A percentile compares a stretch with the other conserved stretches of the same genome.
Conservation (phyloP, 2,329 filamentous ascomycete genomes). For the Ploettnerulaceae sp. region DNA sequence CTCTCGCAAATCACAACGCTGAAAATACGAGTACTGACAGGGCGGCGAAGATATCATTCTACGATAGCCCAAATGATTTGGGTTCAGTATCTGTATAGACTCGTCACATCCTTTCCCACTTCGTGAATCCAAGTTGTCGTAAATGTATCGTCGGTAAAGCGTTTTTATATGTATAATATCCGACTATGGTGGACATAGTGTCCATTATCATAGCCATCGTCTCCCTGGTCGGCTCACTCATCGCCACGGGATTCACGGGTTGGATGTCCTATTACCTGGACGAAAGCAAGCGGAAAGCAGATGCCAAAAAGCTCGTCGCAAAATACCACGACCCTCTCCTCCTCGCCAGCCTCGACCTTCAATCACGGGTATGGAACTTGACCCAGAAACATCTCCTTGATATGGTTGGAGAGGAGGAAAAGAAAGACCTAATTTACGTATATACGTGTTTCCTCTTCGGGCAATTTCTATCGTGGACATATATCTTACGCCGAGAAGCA, state of each 20-base stretch:
- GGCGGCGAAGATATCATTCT: no score
- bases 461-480: constrained; percentile 29
- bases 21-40: no score
- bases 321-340: constrained; percentile 29
- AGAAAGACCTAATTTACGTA: constrained; percentile 22
- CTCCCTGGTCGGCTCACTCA: constrained; percentile 27
- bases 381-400: constrained; percentile 18
- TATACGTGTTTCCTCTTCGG: constrained; percentile 28
- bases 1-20: no score
- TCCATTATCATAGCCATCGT: constrained; percentile 28
- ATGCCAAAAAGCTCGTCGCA: constrained; percentile 24
- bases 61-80: no score
- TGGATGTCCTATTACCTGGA: constrained; percentile 30
- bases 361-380: constrained; percentile 25
- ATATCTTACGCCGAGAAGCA: constrained; percentile 26
- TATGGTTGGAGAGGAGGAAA: constrained; percentile 18
- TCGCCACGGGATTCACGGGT: constrained; percentile 26
- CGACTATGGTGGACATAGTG: constrained; percentile 22
- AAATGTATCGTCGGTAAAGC: no score
- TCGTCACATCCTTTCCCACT: no score
- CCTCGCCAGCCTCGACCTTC: constrained; percentile 25
- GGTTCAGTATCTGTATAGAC: no score
- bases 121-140: no score
- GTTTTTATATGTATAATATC: no score
- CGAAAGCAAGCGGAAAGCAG: constrained; percentile 24